These are phyloP conservation scores for Malus fusca DNA, from an alignment of 306 rosid species.

Conservation along the genomic window DNA sequence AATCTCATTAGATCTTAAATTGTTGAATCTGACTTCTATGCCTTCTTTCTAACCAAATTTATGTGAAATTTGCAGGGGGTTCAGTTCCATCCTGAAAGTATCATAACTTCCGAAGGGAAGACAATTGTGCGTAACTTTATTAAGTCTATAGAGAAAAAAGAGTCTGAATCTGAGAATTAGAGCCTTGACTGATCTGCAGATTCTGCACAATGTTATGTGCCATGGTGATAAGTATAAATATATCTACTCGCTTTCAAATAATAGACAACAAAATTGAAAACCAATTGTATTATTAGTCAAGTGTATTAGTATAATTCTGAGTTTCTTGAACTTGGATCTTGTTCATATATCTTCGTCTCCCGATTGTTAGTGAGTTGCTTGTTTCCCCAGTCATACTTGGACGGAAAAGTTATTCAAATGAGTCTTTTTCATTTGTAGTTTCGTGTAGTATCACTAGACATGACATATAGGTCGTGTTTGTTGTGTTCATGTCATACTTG, in stretches of 20 bases:
- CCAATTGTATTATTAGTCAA: background rate
- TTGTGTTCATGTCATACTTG: no score
- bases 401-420: background rate
- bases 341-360: no score
- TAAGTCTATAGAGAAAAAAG: constrained; percentile 54
- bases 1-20: background rate
- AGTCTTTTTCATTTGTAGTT: background rate
- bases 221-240: background rate
- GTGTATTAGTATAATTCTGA: background rate
- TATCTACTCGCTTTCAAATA: no score
- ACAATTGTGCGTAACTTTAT: constrained; percentile 59
- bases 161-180: constrained; percentile 26
- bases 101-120: constrained; percentile 72
- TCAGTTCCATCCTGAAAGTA: constrained; percentile 97
- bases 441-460: no score
- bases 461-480: no score
- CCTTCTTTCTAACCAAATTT: background rate
- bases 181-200: background rate
- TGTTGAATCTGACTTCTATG: background rate
- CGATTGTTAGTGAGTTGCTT: background rate
- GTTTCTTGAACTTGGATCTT: background rate
- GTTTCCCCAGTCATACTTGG: background rate
- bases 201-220: background rate
- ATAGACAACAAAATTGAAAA: no score
- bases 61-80: constrained; percentile 60